Base-by-base conservation (phyloP, 2,329 filamentous ascomycete genomes). In the Tolypocladium endophyticum region DNA sequence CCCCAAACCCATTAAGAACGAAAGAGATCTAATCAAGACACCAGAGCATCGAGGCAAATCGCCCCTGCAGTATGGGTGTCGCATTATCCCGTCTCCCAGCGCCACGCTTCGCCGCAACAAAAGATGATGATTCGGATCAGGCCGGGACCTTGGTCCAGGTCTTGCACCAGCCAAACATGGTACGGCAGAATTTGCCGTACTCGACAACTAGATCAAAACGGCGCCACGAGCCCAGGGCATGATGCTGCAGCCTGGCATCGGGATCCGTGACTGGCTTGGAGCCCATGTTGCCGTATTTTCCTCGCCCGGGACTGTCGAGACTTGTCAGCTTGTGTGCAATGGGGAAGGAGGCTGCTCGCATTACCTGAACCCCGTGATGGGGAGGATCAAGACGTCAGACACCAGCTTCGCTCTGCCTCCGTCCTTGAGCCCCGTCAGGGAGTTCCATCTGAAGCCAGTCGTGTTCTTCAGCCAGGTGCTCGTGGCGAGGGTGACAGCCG, bases 311-410 rank as follows among this genome's bases (percentile, higher is more conserved):
- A 30, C 62, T 66, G 36, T 20, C 58, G 12, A n/a, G n/a, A 45
- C 16, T 25, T 28, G 20, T 28, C 35, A 50, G 18, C 53, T 12
- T 57, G 9, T 4, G 43, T n/a, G 18, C n/a, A 18, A 55, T 18
- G 7, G 14, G 2, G 35, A 55, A 36, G 61, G 41, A 38, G 35
- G n/a, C 23, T 35, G 45, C 33, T 35, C 23, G 28, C 25, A 57
- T 41, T 64, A 67, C 65, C 65, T 67, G 59, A 67, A 67, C 25
- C 63, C 65, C 3, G 65, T 67, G 4, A 67, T 65, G 28, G 65
- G 64, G 18, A 67, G 58, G 41, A 67, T 58, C n/a, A 67, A 58
- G 39, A 64, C 61, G 56, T 67, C 65, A 0, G 60, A 61, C 20
- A 63, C 62, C 28, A 67, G 59, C 58, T 67, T 67, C 14, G 64